These are phyloP conservation scores for Penicillium occitanis DNA, from an alignment of 2,329 filamentous ascomycete genomes.

Conservation along the genomic window DNA sequence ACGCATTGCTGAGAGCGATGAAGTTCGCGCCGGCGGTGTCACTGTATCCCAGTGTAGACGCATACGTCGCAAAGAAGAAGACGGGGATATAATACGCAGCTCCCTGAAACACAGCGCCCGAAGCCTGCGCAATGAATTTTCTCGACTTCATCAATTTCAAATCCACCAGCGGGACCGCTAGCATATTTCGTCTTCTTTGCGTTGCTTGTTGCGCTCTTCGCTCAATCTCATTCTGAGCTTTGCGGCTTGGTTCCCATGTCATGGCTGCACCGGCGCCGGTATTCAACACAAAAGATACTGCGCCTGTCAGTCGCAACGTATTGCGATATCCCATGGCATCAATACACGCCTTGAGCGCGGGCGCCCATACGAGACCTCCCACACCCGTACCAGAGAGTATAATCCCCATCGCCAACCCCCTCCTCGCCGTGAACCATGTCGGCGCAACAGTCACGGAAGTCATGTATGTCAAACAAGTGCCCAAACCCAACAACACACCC, in stretches of 20 bases:
- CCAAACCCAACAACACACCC: conserved; percentile 40
- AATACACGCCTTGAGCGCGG: conserved; percentile 33
- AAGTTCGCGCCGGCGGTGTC: conserved; percentile 39
- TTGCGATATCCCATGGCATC: conserved; percentile 39
- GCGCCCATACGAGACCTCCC: conserved; percentile 41
- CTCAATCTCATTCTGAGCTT: conserved; percentile 23
- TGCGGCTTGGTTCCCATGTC: conserved; percentile 31
- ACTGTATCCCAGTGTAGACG: conserved; percentile 40
- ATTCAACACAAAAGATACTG: conserved; percentile 34
- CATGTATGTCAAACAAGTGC: conserved; percentile 39
- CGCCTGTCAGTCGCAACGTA: conserved; percentile 37
- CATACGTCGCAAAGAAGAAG: conserved; percentile 42
- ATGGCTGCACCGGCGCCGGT: conserved; percentile 27
- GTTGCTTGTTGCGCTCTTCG: conserved; percentile 20
- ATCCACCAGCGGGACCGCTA: conserved; percentile 31
- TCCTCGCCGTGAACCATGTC: conserved; percentile 37
- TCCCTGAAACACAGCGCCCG: conserved; percentile 38
- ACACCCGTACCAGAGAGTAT: conserved; percentile 41
- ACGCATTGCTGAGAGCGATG: conserved; percentile 42
- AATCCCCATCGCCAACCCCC: conserved; percentile 42
- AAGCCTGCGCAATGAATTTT: conserved; percentile 39
- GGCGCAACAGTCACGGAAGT: conserved; percentile 40
- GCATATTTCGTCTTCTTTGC: not conserved
- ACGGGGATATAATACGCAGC: conserved; percentile 43
- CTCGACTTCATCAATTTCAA: conserved; percentile 35